phyloP scores from a whole-genome alignment of 371 early-diverging fungal genomes.

The Nematocida sp. region DNA sequence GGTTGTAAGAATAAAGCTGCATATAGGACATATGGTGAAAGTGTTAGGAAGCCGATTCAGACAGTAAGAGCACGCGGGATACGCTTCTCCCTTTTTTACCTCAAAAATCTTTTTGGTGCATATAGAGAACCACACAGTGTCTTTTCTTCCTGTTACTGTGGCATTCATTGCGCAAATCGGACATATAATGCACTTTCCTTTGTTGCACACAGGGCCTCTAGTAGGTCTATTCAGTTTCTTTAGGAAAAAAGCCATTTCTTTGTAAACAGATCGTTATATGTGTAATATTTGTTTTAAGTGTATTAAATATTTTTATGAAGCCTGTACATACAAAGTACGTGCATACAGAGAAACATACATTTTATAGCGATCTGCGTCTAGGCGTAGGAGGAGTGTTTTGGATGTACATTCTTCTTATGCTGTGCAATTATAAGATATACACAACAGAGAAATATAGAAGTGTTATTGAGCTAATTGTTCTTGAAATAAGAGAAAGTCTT shows the following conservation, averaged over 20 bases:
- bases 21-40: conserved; percentile 20
- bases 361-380: not conserved
- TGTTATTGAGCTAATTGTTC: not conserved
- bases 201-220: not conserved
- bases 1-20: not conserved
- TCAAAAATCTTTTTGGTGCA: conserved; percentile 14
- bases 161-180: conserved; percentile 4
- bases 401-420: not conserved
- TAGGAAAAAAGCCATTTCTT: not conserved
- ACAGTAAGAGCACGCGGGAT: conserved; percentile 44
- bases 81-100: conserved; percentile 13
- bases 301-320: conserved; percentile 40
- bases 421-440: conserved; percentile 31
- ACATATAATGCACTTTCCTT: conserved; percentile 16
- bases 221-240: conserved; percentile 5
- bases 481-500: not conserved
- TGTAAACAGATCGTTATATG: not conserved
- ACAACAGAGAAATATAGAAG: not conserved
- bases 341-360: conserved; percentile 1
- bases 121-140: conserved; percentile 23
- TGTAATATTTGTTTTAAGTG: conserved; percentile 18
- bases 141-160: conserved; percentile 24
- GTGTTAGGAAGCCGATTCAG: conserved; percentile 22
- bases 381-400: conserved; percentile 36
- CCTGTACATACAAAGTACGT: conserved; percentile 46